Conservation (phyloP, 805 yeast genomes). For the Peterozyma toletana region DNA sequence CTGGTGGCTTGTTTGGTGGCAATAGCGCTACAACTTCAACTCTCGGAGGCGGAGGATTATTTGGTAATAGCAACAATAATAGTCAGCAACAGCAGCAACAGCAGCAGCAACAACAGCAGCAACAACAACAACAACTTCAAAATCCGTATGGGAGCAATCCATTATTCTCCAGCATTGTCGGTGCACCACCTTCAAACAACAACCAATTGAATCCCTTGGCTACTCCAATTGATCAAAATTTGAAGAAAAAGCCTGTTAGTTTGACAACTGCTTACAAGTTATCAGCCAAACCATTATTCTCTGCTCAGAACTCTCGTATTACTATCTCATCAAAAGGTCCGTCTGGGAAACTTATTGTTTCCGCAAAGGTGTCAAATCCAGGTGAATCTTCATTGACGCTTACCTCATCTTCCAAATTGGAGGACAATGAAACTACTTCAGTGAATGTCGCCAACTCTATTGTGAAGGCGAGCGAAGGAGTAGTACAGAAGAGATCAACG, state of each 20-base stretch:
- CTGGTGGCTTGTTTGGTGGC: constrained; percentile 16
- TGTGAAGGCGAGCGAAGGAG: not conserved
- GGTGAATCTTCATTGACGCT: not conserved
- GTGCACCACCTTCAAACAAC: constrained; percentile 19
- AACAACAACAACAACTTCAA: constrained; percentile 17
- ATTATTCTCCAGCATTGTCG: constrained; percentile 36
- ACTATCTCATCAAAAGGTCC: not conserved
- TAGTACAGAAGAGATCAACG: not conserved
- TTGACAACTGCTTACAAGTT: constrained; percentile 53
- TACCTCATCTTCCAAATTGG: not conserved
- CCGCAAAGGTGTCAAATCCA: not conserved
- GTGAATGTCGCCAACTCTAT: constrained; percentile 1
- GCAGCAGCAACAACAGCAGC: constrained; percentile 22
- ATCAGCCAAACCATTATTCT: constrained; percentile 55
- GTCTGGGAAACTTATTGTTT: not conserved
- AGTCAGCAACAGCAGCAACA: constrained; percentile 13
- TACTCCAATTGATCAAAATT: constrained; percentile 26
- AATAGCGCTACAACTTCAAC: constrained; percentile 5
- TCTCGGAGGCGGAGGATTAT: constrained; percentile 19
- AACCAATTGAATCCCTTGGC: constrained; percentile 27
- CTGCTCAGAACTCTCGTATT: constrained; percentile 12
- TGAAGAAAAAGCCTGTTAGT: constrained; percentile 51
- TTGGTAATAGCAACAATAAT: constrained; percentile 21
- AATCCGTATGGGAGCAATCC: constrained; percentile 82
- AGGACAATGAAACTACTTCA: not conserved